These are phyloP conservation scores for Zygoascus meyerae DNA, from an alignment of 1,139 yeast species.

Conservation along the genomic window DNA sequence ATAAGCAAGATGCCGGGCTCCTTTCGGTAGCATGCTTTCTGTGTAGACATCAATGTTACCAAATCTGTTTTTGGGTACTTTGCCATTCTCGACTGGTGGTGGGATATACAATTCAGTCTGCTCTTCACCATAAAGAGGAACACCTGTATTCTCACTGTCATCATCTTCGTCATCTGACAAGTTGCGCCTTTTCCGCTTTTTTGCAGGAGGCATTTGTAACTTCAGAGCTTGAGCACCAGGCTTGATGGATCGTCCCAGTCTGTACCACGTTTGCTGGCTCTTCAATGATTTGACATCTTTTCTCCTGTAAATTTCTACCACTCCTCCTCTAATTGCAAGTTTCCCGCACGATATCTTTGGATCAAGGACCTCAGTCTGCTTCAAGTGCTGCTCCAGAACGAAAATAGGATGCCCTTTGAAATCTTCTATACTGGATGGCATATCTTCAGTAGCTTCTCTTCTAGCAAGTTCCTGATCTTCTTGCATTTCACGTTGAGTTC, in stretches of 20 bases:
- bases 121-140: conserved; percentile 51
- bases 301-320: conserved; percentile 54
- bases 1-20: conserved; percentile 59
- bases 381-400: conserved; percentile 69
- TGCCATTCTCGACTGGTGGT: conserved; percentile 48
- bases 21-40: conserved; percentile 72
- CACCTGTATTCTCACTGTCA: conserved; percentile 47
- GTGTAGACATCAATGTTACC: conserved; percentile 72
- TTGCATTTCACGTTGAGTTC: conserved; percentile 50
- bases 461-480: conserved; percentile 68
- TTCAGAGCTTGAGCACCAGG: conserved; percentile 65
- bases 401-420: conserved; percentile 86
- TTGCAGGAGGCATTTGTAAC: conserved; percentile 27
- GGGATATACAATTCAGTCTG: conserved; percentile 61
- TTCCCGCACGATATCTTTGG: conserved; percentile 76
- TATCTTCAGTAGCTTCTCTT: conserved; percentile 69
- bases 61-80: conserved; percentile 58
- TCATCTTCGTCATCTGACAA: conserved; percentile 31
- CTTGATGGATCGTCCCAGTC: conserved; percentile 69
- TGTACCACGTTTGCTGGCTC: conserved; percentile 83
- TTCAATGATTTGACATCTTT: conserved; percentile 56
- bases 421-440: conserved; percentile 79
- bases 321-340: conserved; percentile 35
- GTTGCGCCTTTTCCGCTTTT: conserved; percentile 19
- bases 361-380: conserved; percentile 62